phyloP scores from a whole-genome alignment of 1,284 basidiomycete genomes.

The Sporisorium sorghi region DNA sequence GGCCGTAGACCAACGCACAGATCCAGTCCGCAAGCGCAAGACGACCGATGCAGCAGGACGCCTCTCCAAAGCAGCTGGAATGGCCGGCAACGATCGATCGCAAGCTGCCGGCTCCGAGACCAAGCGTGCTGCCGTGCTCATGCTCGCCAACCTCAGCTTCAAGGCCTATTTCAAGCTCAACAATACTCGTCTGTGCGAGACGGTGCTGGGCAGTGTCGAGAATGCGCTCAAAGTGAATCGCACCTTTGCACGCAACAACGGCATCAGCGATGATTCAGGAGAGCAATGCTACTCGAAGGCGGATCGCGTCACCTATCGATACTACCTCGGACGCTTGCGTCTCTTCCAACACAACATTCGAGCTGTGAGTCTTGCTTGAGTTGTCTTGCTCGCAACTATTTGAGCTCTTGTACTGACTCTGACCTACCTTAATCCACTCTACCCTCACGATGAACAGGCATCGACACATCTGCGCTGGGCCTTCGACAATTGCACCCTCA shows the following conservation, averaged over 20 bases:
- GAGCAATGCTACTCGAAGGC: slow-evolving; percentile 67
- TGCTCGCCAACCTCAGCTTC: slow-evolving; percentile 67
- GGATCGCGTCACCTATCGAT: slow-evolving; percentile 70
- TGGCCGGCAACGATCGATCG: slow-evolving; percentile 66
- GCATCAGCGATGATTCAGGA: slow-evolving; percentile 45
- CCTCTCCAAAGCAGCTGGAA: slow-evolving; percentile 63
- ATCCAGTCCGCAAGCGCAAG: slow-evolving; percentile 48
- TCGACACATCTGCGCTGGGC: slow-evolving; percentile 69
- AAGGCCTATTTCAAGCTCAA: slow-evolving; percentile 68
- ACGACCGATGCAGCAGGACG: slow-evolving; percentile 66
- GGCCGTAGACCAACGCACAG: slow-evolving; percentile 40
- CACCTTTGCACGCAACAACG: slow-evolving; percentile 23
- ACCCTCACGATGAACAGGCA: slow-evolving; percentile 43
- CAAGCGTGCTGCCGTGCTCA: slow-evolving; percentile 63
- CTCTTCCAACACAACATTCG: slow-evolving; percentile 70
- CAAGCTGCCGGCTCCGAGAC: slow-evolving; percentile 53
- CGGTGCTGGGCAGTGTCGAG: slow-evolving; percentile 70
- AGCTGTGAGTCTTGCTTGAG: slow-evolving; percentile 40
- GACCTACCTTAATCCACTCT: not conserved
- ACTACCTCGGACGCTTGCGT: slow-evolving; percentile 70
- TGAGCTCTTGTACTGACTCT: not conserved
- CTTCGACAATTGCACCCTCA: slow-evolving; percentile 66
- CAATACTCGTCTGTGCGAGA: slow-evolving; percentile 71
- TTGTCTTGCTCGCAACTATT: not conserved
- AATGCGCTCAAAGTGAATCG: slow-evolving; percentile 68